Evolutionary conservation across 441 rosid genomes (phyloP).

Genomic region (Isatis lusitanica): DNA sequence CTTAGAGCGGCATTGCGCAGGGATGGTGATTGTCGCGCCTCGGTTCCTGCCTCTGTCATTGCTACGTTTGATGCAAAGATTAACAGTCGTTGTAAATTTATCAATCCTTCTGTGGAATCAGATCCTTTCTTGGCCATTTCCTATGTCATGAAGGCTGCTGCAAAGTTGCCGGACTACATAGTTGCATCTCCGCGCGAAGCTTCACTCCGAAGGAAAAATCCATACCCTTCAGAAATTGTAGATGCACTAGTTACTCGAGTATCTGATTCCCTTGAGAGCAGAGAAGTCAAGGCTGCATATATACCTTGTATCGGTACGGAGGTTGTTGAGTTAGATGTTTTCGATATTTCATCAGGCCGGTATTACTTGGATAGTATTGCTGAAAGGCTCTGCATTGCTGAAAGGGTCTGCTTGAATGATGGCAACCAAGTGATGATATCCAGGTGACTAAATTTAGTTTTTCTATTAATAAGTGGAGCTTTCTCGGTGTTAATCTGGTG

Average conservation of each 20-base stretch:
- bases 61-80: slow-evolving; percentile 71
- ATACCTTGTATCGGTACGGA: slow-evolving; percentile 57
- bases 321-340: slow-evolving; percentile 48
- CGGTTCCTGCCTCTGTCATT: slow-evolving; percentile 76
- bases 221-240: slow-evolving; percentile 50
- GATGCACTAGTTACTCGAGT: slow-evolving; percentile 47
- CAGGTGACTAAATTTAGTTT: slow-evolving; percentile 51
- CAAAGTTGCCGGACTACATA: slow-evolving; percentile 50
- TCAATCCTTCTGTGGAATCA: slow-evolving; percentile 65
- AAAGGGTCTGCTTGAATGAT: slow-evolving; percentile 57
- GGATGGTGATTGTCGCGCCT: slow-evolving; percentile 61
- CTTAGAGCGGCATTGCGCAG: slow-evolving; percentile 72
- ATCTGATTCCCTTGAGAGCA: slow-evolving; percentile 38
- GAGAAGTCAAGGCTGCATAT: slow-evolving; percentile 42
- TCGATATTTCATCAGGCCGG: slow-evolving; percentile 47
- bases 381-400: slow-evolving; percentile 66
- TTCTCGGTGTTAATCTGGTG: slow-evolving; percentile 11
- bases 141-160: slow-evolving; percentile 67
- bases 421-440: slow-evolving; percentile 70
- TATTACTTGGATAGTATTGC: slow-evolving; percentile 87
- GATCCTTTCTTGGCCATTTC: slow-evolving; percentile 61
- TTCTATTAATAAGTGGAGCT: slow-evolving; percentile 3
- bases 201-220: slow-evolving; percentile 56
- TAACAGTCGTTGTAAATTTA: slow-evolving; percentile 61
- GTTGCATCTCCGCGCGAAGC: slow-evolving; percentile 47